A percentile compares a stretch with the other conserved stretches of the same genome.
phyloP scores from a whole-genome alignment of 106 monocot genomes.

The Posidonia australis region DNA sequence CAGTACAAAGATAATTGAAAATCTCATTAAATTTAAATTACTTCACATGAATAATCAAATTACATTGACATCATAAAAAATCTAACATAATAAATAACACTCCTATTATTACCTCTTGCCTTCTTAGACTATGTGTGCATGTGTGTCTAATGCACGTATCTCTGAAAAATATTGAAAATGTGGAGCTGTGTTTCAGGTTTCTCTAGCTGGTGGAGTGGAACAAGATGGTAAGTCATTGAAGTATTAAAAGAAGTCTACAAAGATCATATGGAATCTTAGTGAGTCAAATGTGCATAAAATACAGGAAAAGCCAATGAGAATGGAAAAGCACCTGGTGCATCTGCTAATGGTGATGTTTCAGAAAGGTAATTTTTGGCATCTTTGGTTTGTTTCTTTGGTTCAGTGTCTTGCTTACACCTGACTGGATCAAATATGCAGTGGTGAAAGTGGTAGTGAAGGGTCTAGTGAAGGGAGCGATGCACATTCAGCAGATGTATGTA shows the following conservation, averaged over 20 bases:
- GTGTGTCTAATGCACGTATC: too few species aligned
- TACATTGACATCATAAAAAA: too few species aligned
- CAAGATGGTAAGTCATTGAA: constrained; percentile 15
- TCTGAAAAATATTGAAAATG: background rate
- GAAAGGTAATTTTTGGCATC: constrained; percentile 22
- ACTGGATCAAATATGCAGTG: constrained; percentile 15
- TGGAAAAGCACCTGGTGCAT: constrained; percentile 25
- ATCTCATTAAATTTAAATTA: too few species aligned
- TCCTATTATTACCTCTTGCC: too few species aligned
- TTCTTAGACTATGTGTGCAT: too few species aligned
- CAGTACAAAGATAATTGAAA: too few species aligned
- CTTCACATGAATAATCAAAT: too few species aligned
- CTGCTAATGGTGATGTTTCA: constrained; percentile 28
- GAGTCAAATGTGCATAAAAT: constrained; percentile 6
- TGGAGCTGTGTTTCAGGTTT: constrained; percentile 12
- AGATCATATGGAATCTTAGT: constrained; percentile 20
- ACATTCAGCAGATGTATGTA: constrained; percentile 35
- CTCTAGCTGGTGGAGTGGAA: constrained; percentile 14
- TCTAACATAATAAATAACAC: too few species aligned
- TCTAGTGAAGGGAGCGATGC: constrained; percentile 38
- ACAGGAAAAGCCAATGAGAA: constrained; percentile 20
- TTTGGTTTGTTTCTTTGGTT: background rate
- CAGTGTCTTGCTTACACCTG: background rate
- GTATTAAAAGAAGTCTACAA: constrained; percentile 12
- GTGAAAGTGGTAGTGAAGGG: constrained; percentile 35